Evolutionary conservation across 169 alveolate genomes (phyloP), one percentile per base, ranked within the genome.

Genomic region (Eimeria praecox): DNA sequence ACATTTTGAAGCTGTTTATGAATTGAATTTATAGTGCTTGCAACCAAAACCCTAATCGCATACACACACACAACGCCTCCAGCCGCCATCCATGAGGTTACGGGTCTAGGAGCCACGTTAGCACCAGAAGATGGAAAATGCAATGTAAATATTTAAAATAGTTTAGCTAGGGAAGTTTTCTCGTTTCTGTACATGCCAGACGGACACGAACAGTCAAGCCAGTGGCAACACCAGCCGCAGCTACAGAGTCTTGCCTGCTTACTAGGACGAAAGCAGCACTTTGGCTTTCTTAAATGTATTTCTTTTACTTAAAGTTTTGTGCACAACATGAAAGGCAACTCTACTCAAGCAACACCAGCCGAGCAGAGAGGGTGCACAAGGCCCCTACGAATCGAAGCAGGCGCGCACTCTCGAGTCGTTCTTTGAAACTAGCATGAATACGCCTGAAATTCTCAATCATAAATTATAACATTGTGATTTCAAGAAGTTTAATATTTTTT

Each of bases 1-100:
- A 92, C 95, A 92, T 92, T 30, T 44, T 92, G 44, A 33, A 14
- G n/a, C 38, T 12, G 52, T 3, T 40, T 4, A 49, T n/a, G 46
- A 80, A 46, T 20, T 3, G 56, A 75, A 35, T 6, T 4, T 6
- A 2, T 38, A 0, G n/a, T 20, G 30, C 46, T 18, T 18, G 33
- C 42, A 18, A 38, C 27, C 12, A n/a, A n/a, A 35, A 1, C 85
- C 46, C 85, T 40, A 75, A 42, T 6, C 85, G 20, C 85, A 71
- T 35, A 75, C 46, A 35, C 6, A 35, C 6, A 54, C 85, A 38
- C 46, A 35, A 24, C 12, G n/a, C 6, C 44, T 24, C 4, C 40
- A 42, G 85, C n/a, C n/a, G n/a, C 33, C n/a, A 9, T 0, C 38
- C n/a, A 18, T 75, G 46, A 27, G 54, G 33, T 16, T n/a, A 9